Evolutionary conservation across 2,329 filamentous ascomycete species (phyloP), one percentile per base, ranked within the genome.

Genomic region (Pseudogymnoascus sp.): DNA sequence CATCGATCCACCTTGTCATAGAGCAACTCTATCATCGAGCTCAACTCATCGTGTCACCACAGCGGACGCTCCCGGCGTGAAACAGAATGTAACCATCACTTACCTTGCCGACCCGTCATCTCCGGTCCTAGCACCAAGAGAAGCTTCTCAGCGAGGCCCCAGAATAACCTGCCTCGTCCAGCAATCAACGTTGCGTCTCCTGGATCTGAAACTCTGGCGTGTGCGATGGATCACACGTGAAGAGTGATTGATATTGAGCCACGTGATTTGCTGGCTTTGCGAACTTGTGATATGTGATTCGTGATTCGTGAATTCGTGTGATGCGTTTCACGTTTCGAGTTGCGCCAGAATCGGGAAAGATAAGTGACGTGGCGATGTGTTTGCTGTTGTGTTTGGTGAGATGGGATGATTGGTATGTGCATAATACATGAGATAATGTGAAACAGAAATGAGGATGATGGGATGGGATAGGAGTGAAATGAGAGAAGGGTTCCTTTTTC

Each of bases 281-380:
- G 8, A 29, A 34, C 51, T 14, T 57, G n/a, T 57, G 51, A 57
- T 34, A 57, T 57, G 51, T 57, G 29, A 31, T 54, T 54, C 14
- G 23, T 31, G 45, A 57, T 57, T 57, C 51, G 51, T 57, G 47
- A 54, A 29, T 54, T 54, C 14, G 23, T 54, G 47, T 54, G 51
- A 57, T 57, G 51, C 51, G 51, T 34, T 57, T 57, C 51, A 57
- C 51, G 51, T 57, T 57, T 57, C 51, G 51, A 57, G 51, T 57
- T 18, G 34, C 29, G 51, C 51, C 4, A 57, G 51, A 34, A 18
- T 57, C 10, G 29, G 51, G 26, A 57, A 16, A 57, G 16, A 34
- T 18, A 34, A 34, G 51, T 57, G 51, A 57, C 51, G 51, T 57
- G 51, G 51, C 51, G 51, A 18, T 42, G 29, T 34, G 51, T 57